These are phyloP conservation scores for Lentinula boryana DNA, from an alignment of 768 basidiomycete genomes.

Conservation along the genomic window DNA sequence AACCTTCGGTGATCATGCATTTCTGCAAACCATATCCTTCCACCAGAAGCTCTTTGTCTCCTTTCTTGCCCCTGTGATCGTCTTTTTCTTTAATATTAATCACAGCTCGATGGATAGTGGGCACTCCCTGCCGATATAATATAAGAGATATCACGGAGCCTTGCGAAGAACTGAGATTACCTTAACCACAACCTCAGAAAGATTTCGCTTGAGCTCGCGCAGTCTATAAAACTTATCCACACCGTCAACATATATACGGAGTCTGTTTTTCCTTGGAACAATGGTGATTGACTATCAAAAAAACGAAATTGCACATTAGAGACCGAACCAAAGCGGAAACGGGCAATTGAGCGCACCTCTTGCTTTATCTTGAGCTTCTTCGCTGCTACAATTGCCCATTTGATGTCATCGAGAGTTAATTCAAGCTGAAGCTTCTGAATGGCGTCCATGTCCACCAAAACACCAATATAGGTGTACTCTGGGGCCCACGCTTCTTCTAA, in stretches of 20 bases:
- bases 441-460: slow-evolving; percentile 86
- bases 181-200: slow-evolving; percentile 89
- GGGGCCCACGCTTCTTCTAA: slow-evolving; percentile 96
- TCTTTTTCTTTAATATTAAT: slow-evolving; percentile 94
- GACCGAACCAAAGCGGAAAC: neutral
- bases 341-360: slow-evolving; percentile 41
- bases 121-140: slow-evolving; percentile 56
- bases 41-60: slow-evolving; percentile 87
- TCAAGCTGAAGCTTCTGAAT: slow-evolving; percentile 93
- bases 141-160: neutral
- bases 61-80: slow-evolving; percentile 72
- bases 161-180: slow-evolving; percentile 25
- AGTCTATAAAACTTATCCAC: slow-evolving; percentile 78
- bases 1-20: slow-evolving; percentile 97
- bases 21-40: slow-evolving; percentile 96
- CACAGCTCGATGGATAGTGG: slow-evolving; percentile 84
- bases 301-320: neutral
- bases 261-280: slow-evolving; percentile 64
- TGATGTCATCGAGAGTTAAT: slow-evolving; percentile 86
- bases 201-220: slow-evolving; percentile 77
- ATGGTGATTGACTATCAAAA: slow-evolving; percentile 61
- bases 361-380: slow-evolving; percentile 93
- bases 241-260: slow-evolving; percentile 76
- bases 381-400: slow-evolving; percentile 80
- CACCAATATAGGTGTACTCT: slow-evolving; percentile 87